Evolutionary conservation across 2,329 filamentous ascomycete genomes (phyloP), one percentile per base, ranked within the genome.

Genomic region (Diaporthe velutina): DNA sequence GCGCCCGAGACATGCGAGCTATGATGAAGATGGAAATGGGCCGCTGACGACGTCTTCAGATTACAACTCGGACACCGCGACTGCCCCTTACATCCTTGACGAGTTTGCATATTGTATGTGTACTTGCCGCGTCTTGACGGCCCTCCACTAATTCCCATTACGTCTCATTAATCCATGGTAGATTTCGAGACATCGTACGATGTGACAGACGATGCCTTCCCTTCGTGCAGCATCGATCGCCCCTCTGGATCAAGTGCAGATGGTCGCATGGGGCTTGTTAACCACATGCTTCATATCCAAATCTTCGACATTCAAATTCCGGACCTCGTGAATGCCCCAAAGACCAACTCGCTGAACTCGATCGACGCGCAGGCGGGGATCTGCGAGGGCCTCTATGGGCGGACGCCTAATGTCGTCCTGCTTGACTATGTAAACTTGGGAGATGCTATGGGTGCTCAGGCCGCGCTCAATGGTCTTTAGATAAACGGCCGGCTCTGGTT

Each of bases 131-230:
- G 22, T 12, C 10, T 12, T 4, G 7, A n/a, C n/a, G 8, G 3
- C n/a, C 45, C 35, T 38, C n/a, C 15, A 13, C 33, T 22, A 7
- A 17, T 13, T 22, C 48, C 17, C 17, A 1, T 13, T 19, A 4
- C 64, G 33, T 30, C 22, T 12, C n/a, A 40, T 40, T 54, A 40
- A 68, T 13, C 25, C 15, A 22, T 22, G 33, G 22, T 28, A 68
- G 64, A 71, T 60, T 75, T 60, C 50, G 94, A 96, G 81, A 96
- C 93, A 58, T 87, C 89, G 0, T 96, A 89, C 83, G 91, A 93
- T 77, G 90, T 92, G 76, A 89, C 88, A 1, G 84, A 89, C 67
- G 83, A 88, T 0, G 85, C 84, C 22, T 92, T 93, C 79, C 91
- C 91, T 79, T 89, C 88, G 55, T 96, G 94, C 83, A 84, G 85